Evolutionary conservation across 148 eudicot genomes (phyloP), one percentile per base, ranked within the genome.

Genomic region (Spergularia marina): DNA sequence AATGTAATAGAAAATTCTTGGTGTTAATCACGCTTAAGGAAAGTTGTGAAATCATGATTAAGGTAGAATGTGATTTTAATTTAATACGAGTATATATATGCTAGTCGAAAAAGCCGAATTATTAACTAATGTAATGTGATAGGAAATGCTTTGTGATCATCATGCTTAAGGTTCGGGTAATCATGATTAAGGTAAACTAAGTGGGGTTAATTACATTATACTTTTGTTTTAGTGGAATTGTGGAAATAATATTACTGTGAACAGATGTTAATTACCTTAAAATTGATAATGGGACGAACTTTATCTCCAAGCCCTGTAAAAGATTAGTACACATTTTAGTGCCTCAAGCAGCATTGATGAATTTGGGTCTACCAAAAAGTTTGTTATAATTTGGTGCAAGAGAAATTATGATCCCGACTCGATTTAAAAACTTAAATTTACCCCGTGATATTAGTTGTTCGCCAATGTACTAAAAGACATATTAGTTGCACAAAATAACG

Each of bases 251-350:
- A 30, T 30, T 30, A 30, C 4, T 30, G 36, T 30, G 36, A 30
- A 30, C 36, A 30, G 1, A 40, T 58, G 49, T 53, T 81, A 30
- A 30, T 30, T 53, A 72, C 90, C 90, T 87, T 87, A 40, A 87
- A 85, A 73, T 85, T 87, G 82, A 87, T 85, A 40, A 58, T 69
- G 54, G 88, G 90, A 30, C 77, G 70, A 21, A 69, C 85, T 78
- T 82, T 78, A 25, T 76, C 83, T 64, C 82, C 78, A 14, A 81
- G 78, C 61, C 90, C 90, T 87, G 80, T 67, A 78, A 54, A 12
- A 30, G 6, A n/a, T 36, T 40, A 36, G 57, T 70, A 74, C 41
- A 63, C 56, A 74, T 59, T 51, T 63, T 61, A 63, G 61, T 39
- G 63, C 67, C 0, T 11, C 10, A 62, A 47, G 44, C 39, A 47